Conservation (phyloP, 1,284 basidiomycete species). For the Takashimella koratensis region DNA sequence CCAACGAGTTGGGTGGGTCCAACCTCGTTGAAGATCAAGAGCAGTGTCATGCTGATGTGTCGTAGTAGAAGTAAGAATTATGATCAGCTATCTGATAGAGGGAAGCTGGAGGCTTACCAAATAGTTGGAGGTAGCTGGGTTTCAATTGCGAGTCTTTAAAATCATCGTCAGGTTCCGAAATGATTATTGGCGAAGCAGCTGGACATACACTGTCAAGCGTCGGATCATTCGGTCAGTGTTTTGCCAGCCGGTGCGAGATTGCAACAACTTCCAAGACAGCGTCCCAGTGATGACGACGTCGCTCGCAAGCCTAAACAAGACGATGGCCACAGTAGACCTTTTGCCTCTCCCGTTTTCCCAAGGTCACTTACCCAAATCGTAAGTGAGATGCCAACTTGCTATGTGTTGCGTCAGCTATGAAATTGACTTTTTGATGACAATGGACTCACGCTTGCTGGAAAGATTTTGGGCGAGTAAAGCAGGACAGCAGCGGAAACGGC, state of each 20-base stretch:
- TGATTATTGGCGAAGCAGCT: no score
- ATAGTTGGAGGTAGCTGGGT: slow-evolving; percentile 5
- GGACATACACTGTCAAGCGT: no score
- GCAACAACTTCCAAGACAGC: background rate
- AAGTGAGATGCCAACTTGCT: background rate
- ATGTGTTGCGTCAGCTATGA: no score
- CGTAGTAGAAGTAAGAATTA: no score
- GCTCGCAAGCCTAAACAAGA: background rate
- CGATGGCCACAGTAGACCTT: no score
- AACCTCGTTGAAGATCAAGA: background rate
- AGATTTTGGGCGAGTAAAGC: no score
- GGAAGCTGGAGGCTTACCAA: background rate
- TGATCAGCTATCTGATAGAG: no score
- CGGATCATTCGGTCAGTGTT: background rate
- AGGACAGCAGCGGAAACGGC: background rate
- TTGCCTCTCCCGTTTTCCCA: background rate
- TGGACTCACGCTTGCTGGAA: no score
- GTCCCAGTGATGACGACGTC: background rate
- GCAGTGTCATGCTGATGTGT: background rate
- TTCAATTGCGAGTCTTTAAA: slow-evolving; percentile 1
- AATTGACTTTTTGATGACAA: no score
- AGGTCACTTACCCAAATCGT: background rate
- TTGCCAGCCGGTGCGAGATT: background rate
- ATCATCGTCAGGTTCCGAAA: slow-evolving; percentile 2
- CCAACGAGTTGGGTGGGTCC: background rate